Evolutionary conservation across 2,329 filamentous ascomycete genomes (phyloP).

Genomic region (Talaromyces islandicus): DNA sequence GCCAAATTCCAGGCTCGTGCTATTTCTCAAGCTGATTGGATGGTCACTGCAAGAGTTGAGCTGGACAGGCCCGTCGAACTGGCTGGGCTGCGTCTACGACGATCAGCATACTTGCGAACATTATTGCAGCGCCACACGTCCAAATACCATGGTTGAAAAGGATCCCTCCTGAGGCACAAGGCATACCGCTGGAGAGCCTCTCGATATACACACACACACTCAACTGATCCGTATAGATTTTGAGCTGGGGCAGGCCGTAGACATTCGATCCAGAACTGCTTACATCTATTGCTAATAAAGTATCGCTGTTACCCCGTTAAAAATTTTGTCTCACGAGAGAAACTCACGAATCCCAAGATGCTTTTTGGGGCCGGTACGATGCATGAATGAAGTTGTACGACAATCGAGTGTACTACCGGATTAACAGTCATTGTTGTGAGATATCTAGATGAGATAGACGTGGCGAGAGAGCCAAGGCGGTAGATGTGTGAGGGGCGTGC

Average conservation of each 20-base stretch:
- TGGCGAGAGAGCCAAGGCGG: not conserved
- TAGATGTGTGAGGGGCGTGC: not conserved
- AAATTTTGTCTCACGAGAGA: not conserved
- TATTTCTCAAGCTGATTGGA: slow-evolving; percentile 7
- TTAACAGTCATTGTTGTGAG: not conserved
- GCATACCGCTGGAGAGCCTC: not conserved
- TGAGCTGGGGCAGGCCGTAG: not conserved
- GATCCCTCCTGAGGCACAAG: not conserved
- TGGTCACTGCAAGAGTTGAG: slow-evolving; percentile 2
- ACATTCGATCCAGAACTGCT: not conserved
- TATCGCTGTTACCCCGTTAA: not conserved
- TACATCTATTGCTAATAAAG: not conserved
- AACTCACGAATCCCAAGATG: not conserved
- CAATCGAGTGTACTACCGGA: not conserved
- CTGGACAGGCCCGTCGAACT: slow-evolving; percentile 6
- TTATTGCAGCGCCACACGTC: slow-evolving; percentile 5
- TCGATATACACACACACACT: not conserved
- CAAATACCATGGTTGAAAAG: not conserved
- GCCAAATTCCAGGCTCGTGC: slow-evolving; percentile 1
- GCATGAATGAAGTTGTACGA: not conserved
- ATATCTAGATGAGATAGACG: not conserved
- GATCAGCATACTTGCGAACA: slow-evolving; percentile 12
- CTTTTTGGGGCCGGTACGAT: not conserved
- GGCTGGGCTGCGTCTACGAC: slow-evolving; percentile 8
- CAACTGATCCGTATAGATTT: not conserved